Percentiles rank a stretch among this genome's conserved stretches.
These are phyloP conservation scores for Collybia sordida DNA, from an alignment of 768 basidiomycete genomes.

Conservation along the genomic window DNA sequence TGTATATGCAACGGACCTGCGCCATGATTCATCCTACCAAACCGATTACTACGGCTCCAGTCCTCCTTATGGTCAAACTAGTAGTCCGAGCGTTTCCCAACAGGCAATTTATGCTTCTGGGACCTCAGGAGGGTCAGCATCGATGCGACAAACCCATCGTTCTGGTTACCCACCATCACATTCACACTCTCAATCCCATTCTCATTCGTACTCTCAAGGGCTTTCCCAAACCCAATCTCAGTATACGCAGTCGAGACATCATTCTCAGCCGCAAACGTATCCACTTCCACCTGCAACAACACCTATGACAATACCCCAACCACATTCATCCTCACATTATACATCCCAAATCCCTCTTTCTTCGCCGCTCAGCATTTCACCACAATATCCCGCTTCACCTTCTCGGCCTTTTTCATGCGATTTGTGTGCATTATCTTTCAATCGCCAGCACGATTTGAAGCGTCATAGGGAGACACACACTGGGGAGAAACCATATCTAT, in stretches of 20 bases:
- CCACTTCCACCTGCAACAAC: slow-evolving; percentile 15
- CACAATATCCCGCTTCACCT: slow-evolving; percentile 59
- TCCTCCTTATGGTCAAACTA: slow-evolving; percentile 18
- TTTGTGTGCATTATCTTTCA: slow-evolving; percentile 79
- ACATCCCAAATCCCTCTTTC: slow-evolving; percentile 20
- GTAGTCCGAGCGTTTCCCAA: slow-evolving; percentile 4
- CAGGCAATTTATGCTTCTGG: slow-evolving; percentile 16
- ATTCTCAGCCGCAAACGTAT: slow-evolving; percentile 42
- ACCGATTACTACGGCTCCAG: slow-evolving; percentile 19
- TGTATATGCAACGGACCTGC: slow-evolving; percentile 9
- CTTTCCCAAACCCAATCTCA: slow-evolving; percentile 25
- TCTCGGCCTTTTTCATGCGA: slow-evolving; percentile 66
- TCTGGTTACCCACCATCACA: slow-evolving; percentile 28
- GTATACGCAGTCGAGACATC: slow-evolving; percentile 32
- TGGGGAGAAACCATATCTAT: slow-evolving; percentile 81
- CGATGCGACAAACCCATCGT: slow-evolving; percentile 32
- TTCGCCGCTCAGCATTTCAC: slow-evolving; percentile 33
- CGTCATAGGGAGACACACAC: slow-evolving; percentile 84
- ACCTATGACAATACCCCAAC: slow-evolving; percentile 13
- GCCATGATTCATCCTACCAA: slow-evolving; percentile 10
- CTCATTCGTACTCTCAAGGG: slow-evolving; percentile 29
- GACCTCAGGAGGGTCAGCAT: slow-evolving; percentile 18
- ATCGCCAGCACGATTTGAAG: slow-evolving; percentile 83
- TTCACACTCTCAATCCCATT: slow-evolving; percentile 35
- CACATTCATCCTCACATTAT: slow-evolving; percentile 14